phyloP scores from a whole-genome alignment of 108 stramenopile species.

The Fistulifera pelliculosa region DNA sequence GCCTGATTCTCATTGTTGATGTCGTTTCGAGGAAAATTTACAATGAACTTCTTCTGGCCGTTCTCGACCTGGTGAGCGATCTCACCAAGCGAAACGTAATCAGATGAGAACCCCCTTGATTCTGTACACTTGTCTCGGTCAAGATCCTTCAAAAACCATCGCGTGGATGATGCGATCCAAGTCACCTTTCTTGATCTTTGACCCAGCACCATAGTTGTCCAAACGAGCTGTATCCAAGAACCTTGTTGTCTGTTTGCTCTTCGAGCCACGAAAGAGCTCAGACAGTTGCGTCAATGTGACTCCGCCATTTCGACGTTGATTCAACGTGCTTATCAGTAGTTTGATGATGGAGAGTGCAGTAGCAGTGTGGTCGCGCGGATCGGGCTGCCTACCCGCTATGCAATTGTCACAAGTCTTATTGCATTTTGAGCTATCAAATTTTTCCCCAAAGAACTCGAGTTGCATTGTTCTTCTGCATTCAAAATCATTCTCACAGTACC shows the following conservation, averaged over 20 bases:
- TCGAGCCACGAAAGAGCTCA: constrained; percentile 73
- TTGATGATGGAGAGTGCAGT: constrained; percentile 48
- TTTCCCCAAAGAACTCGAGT: constrained; percentile 87
- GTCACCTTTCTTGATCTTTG: constrained; percentile 54
- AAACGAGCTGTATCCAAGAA: constrained; percentile 21
- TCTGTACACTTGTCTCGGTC: constrained; percentile 43
- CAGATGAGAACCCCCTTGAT: constrained; percentile 50
- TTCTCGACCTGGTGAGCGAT: constrained; percentile 31
- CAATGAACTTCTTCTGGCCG: constrained; percentile 43
- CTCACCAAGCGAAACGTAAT: constrained; percentile 58
- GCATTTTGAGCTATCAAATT: constrained; percentile 68
- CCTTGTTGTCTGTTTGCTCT: constrained; percentile 53
- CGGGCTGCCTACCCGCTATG: constrained; percentile 46
- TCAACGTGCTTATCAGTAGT: constrained; percentile 26
- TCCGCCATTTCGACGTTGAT: constrained; percentile 35
- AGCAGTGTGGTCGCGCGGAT: constrained; percentile 47
- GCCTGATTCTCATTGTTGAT: constrained; percentile 19
- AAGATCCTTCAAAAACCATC: constrained; percentile 66
- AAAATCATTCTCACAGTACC: constrained; percentile 80
- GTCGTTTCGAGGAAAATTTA: constrained; percentile 34
- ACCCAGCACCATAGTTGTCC: constrained; percentile 50
- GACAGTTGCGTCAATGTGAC: constrained; percentile 60
- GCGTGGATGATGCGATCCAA: constrained; percentile 63
- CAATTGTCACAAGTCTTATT: constrained; percentile 87
- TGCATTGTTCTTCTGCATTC: constrained; percentile 84